Percentiles rank a stretch among this genome's conserved stretches.
phyloP scores from a whole-genome alignment of 1,284 basidiomycete species.

The Trichosporon inkin region DNA sequence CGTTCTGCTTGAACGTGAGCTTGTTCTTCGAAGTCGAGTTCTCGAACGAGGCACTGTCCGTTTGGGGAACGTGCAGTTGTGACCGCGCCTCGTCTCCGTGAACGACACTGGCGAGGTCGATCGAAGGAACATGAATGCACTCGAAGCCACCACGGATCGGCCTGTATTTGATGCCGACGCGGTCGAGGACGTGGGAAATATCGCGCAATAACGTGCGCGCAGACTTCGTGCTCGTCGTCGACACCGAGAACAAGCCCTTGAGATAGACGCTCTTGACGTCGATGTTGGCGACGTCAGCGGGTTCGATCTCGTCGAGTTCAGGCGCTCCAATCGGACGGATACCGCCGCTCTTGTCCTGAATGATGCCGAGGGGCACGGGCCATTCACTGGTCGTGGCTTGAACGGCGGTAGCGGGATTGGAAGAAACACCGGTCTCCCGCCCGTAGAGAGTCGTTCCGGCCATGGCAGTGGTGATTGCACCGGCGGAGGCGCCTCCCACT shows the following conservation, averaged over 20 bases:
- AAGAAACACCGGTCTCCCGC: constrained; percentile 22
- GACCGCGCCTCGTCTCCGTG: constrained; percentile 42
- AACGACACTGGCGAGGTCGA: constrained; percentile 71
- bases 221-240: constrained; percentile 89
- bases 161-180: constrained; percentile 90
- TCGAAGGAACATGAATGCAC: constrained; percentile 89
- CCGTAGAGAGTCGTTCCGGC: constrained; percentile 32
- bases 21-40: constrained; percentile 22
- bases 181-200: constrained; percentile 78
- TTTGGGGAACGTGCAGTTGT: constrained; percentile 16
- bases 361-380: constrained; percentile 21
- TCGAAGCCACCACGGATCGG: constrained; percentile 90
- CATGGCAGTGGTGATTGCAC: constrained; percentile 35
- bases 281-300: constrained; percentile 26
- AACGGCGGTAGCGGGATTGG: constrained; percentile 14
- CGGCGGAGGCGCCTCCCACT: constrained; percentile 53
- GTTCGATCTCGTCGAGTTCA: constrained; percentile 24
- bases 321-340: constrained; percentile 22
- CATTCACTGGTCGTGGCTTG: constrained; percentile 29
- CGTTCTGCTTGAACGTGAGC: constrained; percentile 13
- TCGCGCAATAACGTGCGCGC: constrained; percentile 76
- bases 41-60: constrained; percentile 11
- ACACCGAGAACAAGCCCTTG: constrained; percentile 88
- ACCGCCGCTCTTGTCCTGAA: constrained; percentile 23
- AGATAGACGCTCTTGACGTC: constrained; percentile 84